Conservation (phyloP, 768 basidiomycete genomes). For the Collybia mongolica region DNA sequence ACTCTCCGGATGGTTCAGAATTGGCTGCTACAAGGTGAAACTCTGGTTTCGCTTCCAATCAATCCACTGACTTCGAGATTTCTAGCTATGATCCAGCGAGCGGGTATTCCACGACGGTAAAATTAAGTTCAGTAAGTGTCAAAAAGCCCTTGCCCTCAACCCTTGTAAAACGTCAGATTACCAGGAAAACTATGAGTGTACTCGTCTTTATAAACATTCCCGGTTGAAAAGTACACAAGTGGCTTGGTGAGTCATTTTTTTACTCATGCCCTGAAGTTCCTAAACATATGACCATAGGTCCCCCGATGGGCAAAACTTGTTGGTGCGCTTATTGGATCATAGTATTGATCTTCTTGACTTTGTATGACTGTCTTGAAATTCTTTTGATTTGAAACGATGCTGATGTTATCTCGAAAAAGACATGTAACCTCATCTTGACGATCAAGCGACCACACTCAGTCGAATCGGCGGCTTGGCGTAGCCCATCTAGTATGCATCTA, state of each 20-base stretch:
- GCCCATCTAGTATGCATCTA: not conserved
- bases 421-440: not conserved
- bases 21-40: conserved; percentile 11
- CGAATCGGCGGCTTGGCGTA: conserved; percentile 9
- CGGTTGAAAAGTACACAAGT: conserved; percentile 5
- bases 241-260: conserved; percentile 6
- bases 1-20: conserved; percentile 9
- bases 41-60: not conserved
- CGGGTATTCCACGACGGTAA: conserved; percentile 3
- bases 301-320: not conserved
- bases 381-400: not conserved
- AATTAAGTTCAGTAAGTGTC: not conserved
- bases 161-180: too few species aligned
- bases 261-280: too few species aligned
- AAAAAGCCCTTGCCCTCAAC: too few species aligned
- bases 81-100: conserved; percentile 6
- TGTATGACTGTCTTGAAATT: not conserved
- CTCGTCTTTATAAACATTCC: not conserved
- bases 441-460: conserved; percentile 10
- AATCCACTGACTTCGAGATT: too few species aligned
- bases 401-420: not conserved
- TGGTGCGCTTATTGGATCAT: conserved; percentile 9
- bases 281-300: conserved; percentile 4
- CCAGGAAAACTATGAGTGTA: not conserved
- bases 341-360: conserved; percentile 8